Evolutionary conservation across 306 rosid species (phyloP).

Genomic region (Parietaria judaica): DNA sequence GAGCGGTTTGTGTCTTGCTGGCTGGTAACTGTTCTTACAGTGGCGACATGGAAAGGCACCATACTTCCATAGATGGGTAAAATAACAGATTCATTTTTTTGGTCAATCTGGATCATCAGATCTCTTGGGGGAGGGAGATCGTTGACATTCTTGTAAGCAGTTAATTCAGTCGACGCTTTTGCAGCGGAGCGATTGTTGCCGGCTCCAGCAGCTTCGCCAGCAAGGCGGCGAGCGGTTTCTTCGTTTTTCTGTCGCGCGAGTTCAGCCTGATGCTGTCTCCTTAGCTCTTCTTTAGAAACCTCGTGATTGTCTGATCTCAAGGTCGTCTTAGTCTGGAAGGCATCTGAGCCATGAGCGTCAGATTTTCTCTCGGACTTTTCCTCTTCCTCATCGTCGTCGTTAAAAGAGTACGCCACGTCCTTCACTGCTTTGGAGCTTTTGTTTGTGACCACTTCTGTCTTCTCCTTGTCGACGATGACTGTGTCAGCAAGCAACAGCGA

Average conservation of each 20-base stretch:
- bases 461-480: slow-evolving; percentile 53
- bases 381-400: slow-evolving; percentile 74
- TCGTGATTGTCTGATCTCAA: slow-evolving; percentile 93
- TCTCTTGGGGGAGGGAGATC: slow-evolving; percentile 71
- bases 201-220: slow-evolving; percentile 56
- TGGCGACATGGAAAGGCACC: slow-evolving; percentile 92
- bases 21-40: slow-evolving; percentile 67
- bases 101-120: slow-evolving; percentile 89
- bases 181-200: slow-evolving; percentile 54
- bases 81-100: slow-evolving; percentile 75
- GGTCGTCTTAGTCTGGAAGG: slow-evolving; percentile 62
- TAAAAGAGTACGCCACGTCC: slow-evolving; percentile 87
- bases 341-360: slow-evolving; percentile 33
- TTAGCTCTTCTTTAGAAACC: slow-evolving; percentile 81
- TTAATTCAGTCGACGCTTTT: slow-evolving; percentile 49
- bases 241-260: slow-evolving; percentile 97
- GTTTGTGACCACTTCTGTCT: slow-evolving; percentile 56
- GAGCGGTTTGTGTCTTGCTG: slow-evolving; percentile 54
- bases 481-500: slow-evolving; percentile 87
- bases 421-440: slow-evolving; percentile 62
- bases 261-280: slow-evolving; percentile 97
- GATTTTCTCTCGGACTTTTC: slow-evolving; percentile 37
- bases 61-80: slow-evolving; percentile 88
- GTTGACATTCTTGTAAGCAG: slow-evolving; percentile 80
- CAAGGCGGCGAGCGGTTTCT: slow-evolving; percentile 94